Percentiles rank a stretch among this genome's conserved stretches.
These are phyloP conservation scores for Tolypocladium tundrense DNA, from an alignment of 2,329 filamentous ascomycete genomes.

Conservation along the genomic window DNA sequence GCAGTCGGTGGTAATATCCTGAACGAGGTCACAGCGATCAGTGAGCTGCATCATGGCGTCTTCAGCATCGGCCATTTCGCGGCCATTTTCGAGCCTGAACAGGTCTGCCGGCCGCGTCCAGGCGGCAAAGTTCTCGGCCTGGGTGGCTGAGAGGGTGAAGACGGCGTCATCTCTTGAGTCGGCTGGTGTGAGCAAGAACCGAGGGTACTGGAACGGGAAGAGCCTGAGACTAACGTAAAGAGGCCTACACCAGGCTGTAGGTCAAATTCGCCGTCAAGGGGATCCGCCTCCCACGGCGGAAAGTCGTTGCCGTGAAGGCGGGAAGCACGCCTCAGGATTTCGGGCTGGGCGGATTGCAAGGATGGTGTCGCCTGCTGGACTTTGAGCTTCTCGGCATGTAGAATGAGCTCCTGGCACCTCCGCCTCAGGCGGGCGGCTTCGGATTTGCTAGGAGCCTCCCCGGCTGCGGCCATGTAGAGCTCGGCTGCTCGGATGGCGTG, in stretches of 20 bases:
- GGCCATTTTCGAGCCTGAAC: constrained; percentile 19
- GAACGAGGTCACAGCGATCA: constrained; percentile 69
- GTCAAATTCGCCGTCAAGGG: constrained; percentile 51
- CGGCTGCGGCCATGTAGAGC: constrained; percentile 67
- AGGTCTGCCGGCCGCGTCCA: constrained; percentile 74
- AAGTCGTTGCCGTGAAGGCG: constrained; percentile 76
- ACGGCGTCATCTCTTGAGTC: constrained; percentile 52
- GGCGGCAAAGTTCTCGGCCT: constrained; percentile 65
- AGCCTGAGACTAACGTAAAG: constrained; percentile 50
- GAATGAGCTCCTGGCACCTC: constrained; percentile 61
- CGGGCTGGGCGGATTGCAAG: not conserved
- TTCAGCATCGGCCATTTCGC: constrained; percentile 20
- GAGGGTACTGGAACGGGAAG: not conserved
- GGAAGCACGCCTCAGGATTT: constrained; percentile 63
- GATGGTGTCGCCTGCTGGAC: constrained; percentile 4
- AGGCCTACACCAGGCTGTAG: constrained; percentile 32
- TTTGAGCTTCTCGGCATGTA: constrained; percentile 69
- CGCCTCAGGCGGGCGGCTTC: constrained; percentile 58
- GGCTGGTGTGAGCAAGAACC: not conserved
- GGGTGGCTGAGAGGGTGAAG: constrained; percentile 63
- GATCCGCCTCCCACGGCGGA: constrained; percentile 68
- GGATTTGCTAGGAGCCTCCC: constrained; percentile 44
- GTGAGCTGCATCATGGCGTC: constrained; percentile 44
- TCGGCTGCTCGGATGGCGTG: constrained; percentile 71
- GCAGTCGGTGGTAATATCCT: constrained; percentile 92